Evolutionary conservation across 1,139 yeast genomes (phyloP).

Genomic region (Nakaseomyces bracarensis): DNA sequence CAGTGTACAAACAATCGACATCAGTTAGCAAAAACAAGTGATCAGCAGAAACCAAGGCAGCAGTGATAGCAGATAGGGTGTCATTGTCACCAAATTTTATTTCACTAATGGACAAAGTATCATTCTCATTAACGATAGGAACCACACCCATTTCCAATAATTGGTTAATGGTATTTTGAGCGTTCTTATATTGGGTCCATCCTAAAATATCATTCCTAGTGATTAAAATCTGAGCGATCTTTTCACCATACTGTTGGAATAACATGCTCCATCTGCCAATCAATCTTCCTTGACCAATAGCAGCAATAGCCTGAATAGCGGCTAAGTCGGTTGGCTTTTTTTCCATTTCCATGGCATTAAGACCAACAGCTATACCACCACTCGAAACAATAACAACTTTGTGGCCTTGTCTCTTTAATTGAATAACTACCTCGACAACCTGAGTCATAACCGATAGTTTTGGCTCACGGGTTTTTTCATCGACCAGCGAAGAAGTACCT

Average conservation of each 20-base stretch:
- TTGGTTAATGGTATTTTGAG: constrained; percentile 76
- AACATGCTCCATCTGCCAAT: constrained; percentile 84
- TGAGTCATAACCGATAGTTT: constrained; percentile 81
- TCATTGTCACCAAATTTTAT: constrained; percentile 95
- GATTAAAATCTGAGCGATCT: constrained; percentile 81
- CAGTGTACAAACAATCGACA: constrained; percentile 86
- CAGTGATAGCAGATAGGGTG: constrained; percentile 85
- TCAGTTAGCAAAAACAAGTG: constrained; percentile 84
- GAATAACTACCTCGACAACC: constrained; percentile 80
- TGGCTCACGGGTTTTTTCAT: constrained; percentile 79
- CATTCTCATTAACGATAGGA: constrained; percentile 93
- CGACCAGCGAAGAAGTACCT: constrained; percentile 92
- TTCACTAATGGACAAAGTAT: constrained; percentile 80
- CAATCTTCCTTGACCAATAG: constrained; percentile 83
- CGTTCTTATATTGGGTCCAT: constrained; percentile 82
- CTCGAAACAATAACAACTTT: constrained; percentile 78
- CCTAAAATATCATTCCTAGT: constrained; percentile 88
- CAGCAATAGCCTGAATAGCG: constrained; percentile 83
- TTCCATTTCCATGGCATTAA: constrained; percentile 56
- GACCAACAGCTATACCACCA: constrained; percentile 91
- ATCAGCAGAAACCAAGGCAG: constrained; percentile 93
- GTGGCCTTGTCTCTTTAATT: constrained; percentile 78
- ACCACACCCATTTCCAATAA: constrained; percentile 77
- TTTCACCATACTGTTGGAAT: constrained; percentile 71
- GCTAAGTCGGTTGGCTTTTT: constrained; percentile 68